These are phyloP conservation scores for Cladochytrium replicatum DNA, from an alignment of 192 early-diverging fungal genomes.

Conservation along the genomic window DNA sequence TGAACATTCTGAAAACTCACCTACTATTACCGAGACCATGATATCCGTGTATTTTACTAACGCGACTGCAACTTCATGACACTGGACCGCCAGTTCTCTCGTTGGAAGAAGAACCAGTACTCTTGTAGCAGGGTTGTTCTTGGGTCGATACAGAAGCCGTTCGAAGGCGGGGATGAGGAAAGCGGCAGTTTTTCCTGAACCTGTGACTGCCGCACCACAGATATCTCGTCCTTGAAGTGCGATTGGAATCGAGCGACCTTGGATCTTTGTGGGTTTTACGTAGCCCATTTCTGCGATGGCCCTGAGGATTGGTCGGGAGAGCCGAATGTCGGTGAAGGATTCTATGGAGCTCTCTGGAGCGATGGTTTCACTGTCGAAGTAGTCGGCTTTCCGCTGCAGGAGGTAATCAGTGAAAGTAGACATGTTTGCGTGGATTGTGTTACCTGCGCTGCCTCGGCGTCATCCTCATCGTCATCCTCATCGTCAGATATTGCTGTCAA, in stretches of 20 bases:
- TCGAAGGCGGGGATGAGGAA: constrained; percentile 95
- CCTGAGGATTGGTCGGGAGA: constrained; percentile 92
- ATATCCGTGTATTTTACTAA: constrained; percentile 85
- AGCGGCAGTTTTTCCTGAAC: constrained; percentile 96
- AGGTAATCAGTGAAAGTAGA: constrained; percentile 3
- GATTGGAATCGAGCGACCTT: constrained; percentile 83
- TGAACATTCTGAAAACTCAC: not conserved
- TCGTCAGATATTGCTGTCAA: constrained; percentile 3
- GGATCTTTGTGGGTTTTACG: constrained; percentile 88
- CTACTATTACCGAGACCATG: constrained; percentile 68
- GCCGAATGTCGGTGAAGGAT: constrained; percentile 83
- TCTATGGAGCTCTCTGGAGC: constrained; percentile 28
- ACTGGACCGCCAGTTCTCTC: constrained; percentile 95
- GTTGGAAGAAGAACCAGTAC: constrained; percentile 93
- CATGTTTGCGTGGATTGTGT: not conserved
- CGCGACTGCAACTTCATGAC: constrained; percentile 81
- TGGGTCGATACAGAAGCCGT: constrained; percentile 82
- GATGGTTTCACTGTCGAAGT: constrained; percentile 33
- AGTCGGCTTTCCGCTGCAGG: constrained; percentile 34
- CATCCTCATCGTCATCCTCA: constrained; percentile 20
- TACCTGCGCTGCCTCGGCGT: constrained; percentile 7
- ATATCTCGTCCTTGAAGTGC: constrained; percentile 94
- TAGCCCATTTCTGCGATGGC: constrained; percentile 83
- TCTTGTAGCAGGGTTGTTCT: constrained; percentile 62
- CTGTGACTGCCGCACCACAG: constrained; percentile 95